These are phyloP conservation scores for Cercophora scortea DNA, from an alignment of 495 filamentous ascomycete genomes.

Conservation along the genomic window DNA sequence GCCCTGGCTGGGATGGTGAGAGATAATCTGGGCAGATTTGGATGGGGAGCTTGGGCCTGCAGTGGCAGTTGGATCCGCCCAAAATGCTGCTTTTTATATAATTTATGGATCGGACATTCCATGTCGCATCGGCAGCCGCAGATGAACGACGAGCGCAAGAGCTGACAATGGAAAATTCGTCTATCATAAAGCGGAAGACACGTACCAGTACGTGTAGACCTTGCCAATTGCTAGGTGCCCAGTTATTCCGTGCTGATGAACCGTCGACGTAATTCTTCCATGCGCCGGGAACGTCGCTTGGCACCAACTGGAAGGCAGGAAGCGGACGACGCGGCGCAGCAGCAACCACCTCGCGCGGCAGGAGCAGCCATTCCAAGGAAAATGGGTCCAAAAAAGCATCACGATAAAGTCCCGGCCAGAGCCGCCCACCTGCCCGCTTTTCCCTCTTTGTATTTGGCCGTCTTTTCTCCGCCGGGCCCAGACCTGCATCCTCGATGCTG, in stretches of 20 bases:
- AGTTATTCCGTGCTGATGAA: not conserved
- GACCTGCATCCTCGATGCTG: not conserved
- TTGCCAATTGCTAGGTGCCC: not conserved
- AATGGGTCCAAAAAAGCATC: not conserved
- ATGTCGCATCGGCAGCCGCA: too few species aligned
- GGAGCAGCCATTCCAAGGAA: not conserved
- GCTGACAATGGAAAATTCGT: not conserved
- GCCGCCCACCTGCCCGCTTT: not conserved
- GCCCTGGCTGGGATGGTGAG: not conserved
- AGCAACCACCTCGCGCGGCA: constrained; percentile 10
- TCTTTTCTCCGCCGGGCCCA: not conserved
- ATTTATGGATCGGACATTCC: too few species aligned
- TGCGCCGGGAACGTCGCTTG: not conserved
- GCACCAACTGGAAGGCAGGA: constrained; percentile 16
- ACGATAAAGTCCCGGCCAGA: constrained; percentile 24
- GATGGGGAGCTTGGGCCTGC: not conserved
- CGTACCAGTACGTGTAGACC: not conserved
- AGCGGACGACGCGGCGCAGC: constrained; percentile 4
- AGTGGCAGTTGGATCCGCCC: not conserved
- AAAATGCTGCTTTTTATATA: not conserved
- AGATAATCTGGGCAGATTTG: not conserved
- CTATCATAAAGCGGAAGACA: not conserved
- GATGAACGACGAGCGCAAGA: not conserved
- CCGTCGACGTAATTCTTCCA: constrained; percentile 23
- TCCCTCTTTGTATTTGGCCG: not conserved